Conservation (phyloP, 2,329 filamentous ascomycete species). For the Curvularia sp. region DNA sequence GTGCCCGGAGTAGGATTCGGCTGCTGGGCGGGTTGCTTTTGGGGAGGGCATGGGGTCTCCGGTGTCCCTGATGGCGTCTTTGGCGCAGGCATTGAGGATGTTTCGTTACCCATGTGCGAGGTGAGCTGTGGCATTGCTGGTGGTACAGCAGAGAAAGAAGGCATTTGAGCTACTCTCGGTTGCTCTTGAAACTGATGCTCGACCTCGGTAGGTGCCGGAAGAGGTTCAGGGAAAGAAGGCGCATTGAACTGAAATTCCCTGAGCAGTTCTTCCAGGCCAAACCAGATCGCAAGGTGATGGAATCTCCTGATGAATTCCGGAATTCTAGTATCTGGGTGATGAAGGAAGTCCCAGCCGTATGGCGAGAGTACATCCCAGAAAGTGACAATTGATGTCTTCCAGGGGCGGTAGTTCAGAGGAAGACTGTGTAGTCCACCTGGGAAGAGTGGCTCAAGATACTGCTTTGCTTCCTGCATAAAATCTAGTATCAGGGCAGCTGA, state of each 20-base stretch:
- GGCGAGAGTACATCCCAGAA: constrained; percentile 4
- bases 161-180: neutral
- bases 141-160: neutral
- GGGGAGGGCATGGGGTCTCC: neutral
- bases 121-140: neutral
- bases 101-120: too few species aligned
- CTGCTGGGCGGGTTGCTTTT: neutral
- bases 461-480: constrained; percentile 1
- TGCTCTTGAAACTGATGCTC: neutral
- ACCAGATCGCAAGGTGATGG: neutral
- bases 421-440: neutral
- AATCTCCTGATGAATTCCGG: neutral
- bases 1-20: neutral
- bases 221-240: neutral
- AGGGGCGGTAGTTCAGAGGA: neutral
- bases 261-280: neutral
- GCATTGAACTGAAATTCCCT: neutral
- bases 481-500: neutral
- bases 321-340: neutral
- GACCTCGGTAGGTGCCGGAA: neutral
- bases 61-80: too few species aligned
- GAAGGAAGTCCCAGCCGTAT: neutral
- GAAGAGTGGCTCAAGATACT: constrained; percentile 3
- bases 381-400: neutral
- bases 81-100: neutral